Base-by-base conservation (phyloP, 2,329 filamentous ascomycete genomes). In the Epichloe uncinata region DNA sequence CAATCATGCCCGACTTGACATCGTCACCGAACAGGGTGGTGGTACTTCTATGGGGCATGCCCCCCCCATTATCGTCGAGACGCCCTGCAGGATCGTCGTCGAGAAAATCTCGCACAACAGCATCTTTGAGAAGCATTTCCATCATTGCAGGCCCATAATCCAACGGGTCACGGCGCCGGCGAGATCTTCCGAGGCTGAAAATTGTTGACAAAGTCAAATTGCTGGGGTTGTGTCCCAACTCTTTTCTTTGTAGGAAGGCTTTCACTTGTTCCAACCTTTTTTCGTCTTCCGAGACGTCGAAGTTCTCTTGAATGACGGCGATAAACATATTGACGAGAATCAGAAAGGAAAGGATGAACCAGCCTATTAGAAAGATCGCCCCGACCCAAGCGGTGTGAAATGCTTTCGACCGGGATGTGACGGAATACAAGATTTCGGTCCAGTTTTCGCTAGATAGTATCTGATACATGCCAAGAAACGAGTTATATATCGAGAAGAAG, bases 311-410 rank as follows among this genome's bases (percentile, higher is more conserved):
- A 56, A 98, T 98, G 69, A 98, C 93, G 74, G 93, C 93, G 86
- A 98, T 97, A 73, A 98, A 98, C 93, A 98, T 98, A 63, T 97
- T 98, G 71, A 98, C 71, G 54, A 97, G 79, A 69, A 98, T 95
- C 63, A 97, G 91, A 66, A 94, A 96, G 5, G 89, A 78, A 42
- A 98, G 76, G 51, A 95, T 93, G 66, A 95, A 97, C 93, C 93
- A 98, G 57, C 90, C 77, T 55, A 96, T 87, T 57, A 95, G 76
- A 59, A 98, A 96, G 1, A 87, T 75, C 8, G 91, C 89, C 9
- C 87, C 89, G 50, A 97, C 89, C 91, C 93, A 97, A 8, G 86
- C 79, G n/a, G 87, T 94, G 38, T 82, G 74, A 56, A 74, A 79
- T 5, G 63, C 60, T 9, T 74, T 75, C 9, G 86, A 82, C 58